Conservation (phyloP, 257 asterid genomes). For the Datura wrightii region DNA sequence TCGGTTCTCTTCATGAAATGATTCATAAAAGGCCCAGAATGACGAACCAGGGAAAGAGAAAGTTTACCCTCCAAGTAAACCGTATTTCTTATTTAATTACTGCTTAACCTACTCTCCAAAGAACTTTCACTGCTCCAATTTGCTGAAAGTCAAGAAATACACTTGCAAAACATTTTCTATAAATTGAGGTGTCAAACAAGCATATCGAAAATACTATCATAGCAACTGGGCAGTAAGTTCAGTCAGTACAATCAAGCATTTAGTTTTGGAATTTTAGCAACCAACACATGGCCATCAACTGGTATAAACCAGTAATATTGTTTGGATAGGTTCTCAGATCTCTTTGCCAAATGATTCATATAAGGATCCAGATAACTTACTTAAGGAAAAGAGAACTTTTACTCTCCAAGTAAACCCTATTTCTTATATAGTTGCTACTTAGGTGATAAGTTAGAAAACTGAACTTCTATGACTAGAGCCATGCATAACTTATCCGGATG, state of each 20-base stretch:
- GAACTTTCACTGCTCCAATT: slow-evolving; percentile 16
- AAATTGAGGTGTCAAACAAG: slow-evolving; percentile 28
- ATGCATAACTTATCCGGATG: not conserved
- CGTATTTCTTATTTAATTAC: slow-evolving; percentile 3
- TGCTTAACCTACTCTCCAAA: slow-evolving; percentile 9
- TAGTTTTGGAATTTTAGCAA: slow-evolving; percentile 22
- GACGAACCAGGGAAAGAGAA: slow-evolving; percentile 1
- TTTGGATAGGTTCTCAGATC: not conserved
- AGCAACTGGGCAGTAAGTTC: not conserved
- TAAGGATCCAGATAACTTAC: slow-evolving; percentile 1
- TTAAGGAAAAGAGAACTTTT: not conserved
- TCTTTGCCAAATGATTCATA: not conserved
- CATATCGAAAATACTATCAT: not conserved
- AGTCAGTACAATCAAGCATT: slow-evolving; percentile 2
- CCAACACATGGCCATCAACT: not conserved
- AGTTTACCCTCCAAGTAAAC: not conserved
- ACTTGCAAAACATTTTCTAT: slow-evolving; percentile 3
- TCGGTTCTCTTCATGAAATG: not conserved
- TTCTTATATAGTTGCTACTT: not conserved
- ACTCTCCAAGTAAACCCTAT: not conserved
- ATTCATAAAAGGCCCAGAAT: not conserved
- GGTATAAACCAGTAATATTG: slow-evolving; percentile 18
- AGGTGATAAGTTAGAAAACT: slow-evolving; percentile 6
- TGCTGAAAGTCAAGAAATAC: not conserved
- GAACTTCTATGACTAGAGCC: not conserved